Evolutionary conservation across 1,284 basidiomycete species (phyloP).

Genomic region (Leccinum variabile): DNA sequence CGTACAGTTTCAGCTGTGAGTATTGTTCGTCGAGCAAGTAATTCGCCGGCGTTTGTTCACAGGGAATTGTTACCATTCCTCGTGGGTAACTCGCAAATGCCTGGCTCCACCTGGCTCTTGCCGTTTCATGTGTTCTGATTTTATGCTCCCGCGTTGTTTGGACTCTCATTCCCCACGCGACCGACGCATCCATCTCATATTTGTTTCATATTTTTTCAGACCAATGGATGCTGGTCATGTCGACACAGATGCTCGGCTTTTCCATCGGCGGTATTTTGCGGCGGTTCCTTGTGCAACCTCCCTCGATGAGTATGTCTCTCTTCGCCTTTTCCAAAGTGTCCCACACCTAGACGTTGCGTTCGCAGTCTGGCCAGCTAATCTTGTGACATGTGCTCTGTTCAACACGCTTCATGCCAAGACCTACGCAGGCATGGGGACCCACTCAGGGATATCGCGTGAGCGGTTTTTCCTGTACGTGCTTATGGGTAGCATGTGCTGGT

Average conservation of each 20-base stretch:
- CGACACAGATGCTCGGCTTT: slow-evolving; percentile 85
- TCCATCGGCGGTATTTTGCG: slow-evolving; percentile 78
- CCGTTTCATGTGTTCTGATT: not conserved
- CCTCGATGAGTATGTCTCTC: slow-evolving; percentile 66
- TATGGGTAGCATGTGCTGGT: slow-evolving; percentile 61
- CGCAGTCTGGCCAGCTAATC: slow-evolving; percentile 80
- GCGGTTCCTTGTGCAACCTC: slow-evolving; percentile 81
- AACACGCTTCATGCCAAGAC: slow-evolving; percentile 67
- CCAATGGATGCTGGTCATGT: slow-evolving; percentile 80
- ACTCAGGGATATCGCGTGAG: slow-evolving; percentile 70
- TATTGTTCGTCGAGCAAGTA: not conserved
- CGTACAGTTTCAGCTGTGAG: slow-evolving; percentile 61
- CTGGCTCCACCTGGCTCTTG: not conserved
- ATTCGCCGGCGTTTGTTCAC: not conserved
- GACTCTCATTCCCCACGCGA: slow-evolving; percentile 31
- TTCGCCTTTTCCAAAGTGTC: not conserved
- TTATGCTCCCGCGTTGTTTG: not conserved
- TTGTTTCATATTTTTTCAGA: slow-evolving; percentile 37
- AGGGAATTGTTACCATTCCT: not conserved
- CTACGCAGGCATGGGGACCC: slow-evolving; percentile 60
- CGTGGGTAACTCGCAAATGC: not conserved
- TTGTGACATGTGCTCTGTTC: slow-evolving; percentile 83
- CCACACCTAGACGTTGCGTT: not conserved
- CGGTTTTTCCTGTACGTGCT: slow-evolving; percentile 74
- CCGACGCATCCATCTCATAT: not conserved